phyloP scores from a whole-genome alignment of 2,329 filamentous ascomycete species.

The Pseudogymnoascus verrucosus region DNA sequence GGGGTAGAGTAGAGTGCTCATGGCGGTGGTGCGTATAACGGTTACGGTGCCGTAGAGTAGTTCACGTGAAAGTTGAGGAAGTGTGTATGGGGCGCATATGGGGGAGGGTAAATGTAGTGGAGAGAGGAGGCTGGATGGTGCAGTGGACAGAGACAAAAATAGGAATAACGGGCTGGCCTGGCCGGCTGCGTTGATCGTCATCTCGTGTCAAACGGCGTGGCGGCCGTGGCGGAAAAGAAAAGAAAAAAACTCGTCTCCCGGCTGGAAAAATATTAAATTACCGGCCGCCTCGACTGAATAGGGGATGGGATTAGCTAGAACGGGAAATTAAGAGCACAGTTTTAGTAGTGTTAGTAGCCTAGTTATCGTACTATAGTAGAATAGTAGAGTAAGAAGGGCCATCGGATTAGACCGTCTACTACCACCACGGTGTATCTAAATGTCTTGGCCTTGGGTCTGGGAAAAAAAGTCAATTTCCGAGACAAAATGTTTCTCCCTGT shows the following conservation, averaged over 20 bases:
- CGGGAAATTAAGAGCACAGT: background rate
- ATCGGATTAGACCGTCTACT: background rate
- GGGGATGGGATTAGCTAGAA: background rate
- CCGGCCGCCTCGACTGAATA: background rate
- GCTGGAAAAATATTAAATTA: background rate
- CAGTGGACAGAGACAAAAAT: background rate
- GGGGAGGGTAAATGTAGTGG: no score
- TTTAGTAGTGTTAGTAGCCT: background rate
- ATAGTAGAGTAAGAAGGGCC: background rate
- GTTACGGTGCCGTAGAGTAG: background rate
- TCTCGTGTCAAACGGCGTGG: background rate
- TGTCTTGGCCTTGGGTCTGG: background rate
- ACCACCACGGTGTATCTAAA: background rate
- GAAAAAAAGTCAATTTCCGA: background rate
- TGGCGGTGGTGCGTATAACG: background rate
- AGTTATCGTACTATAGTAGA: no score
- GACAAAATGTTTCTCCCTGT: background rate
- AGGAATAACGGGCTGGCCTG: background rate
- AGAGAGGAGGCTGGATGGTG: background rate
- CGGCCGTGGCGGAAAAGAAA: background rate
- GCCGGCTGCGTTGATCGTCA: background rate
- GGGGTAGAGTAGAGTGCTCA: background rate
- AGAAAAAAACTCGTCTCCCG: background rate
- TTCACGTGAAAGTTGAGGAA: background rate
- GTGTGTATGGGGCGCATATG: background rate